Evolutionary conservation across 192 early-diverging fungal species (phyloP).

Genomic region (Coemansia sp.): DNA sequence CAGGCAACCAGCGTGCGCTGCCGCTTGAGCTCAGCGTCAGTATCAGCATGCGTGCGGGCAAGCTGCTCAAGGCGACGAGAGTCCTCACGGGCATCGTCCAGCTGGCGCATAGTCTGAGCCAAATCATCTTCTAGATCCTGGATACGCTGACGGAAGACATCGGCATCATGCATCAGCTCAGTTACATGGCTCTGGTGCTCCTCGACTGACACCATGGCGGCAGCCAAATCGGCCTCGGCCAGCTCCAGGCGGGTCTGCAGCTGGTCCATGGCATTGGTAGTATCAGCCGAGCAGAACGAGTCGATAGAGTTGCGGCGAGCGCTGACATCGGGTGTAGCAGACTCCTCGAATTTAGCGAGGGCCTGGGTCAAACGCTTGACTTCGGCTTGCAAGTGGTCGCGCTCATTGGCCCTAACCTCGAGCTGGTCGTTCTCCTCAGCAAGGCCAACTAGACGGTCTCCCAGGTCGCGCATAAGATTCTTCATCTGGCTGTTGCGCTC

Average conservation of each 20-base stretch:
- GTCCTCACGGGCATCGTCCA: constrained; percentile 21
- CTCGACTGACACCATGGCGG: constrained; percentile 15
- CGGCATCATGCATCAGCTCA: constrained; percentile 11
- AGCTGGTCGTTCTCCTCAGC: constrained; percentile 50
- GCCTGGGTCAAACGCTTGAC: constrained; percentile 2
- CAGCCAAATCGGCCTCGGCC: constrained; percentile 29
- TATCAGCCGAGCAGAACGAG: not conserved
- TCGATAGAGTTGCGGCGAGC: constrained; percentile 2
- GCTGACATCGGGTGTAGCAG: constrained; percentile 1
- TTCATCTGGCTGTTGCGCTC: constrained; percentile 45
- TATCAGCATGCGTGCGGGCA: not conserved
- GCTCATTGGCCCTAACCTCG: constrained; percentile 29
- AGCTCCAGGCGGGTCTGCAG: constrained; percentile 25
- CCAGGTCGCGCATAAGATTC: constrained; percentile 41
- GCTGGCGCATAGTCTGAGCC: constrained; percentile 24
- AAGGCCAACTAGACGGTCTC: constrained; percentile 40
- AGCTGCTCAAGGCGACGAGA: not conserved
- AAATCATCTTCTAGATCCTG: constrained; percentile 19
- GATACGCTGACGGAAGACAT: constrained; percentile 11
- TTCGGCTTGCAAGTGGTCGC: constrained; percentile 22
- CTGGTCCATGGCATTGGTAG: constrained; percentile 1
- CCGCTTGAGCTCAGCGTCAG: constrained; percentile 14
- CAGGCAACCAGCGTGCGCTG: constrained; percentile 19
- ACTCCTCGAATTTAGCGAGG: constrained; percentile 14
- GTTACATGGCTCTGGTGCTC: constrained; percentile 20